phyloP scores from a whole-genome alignment of 2,329 filamentous ascomycete genomes.

The Teratosphaeriaceae sp. region DNA sequence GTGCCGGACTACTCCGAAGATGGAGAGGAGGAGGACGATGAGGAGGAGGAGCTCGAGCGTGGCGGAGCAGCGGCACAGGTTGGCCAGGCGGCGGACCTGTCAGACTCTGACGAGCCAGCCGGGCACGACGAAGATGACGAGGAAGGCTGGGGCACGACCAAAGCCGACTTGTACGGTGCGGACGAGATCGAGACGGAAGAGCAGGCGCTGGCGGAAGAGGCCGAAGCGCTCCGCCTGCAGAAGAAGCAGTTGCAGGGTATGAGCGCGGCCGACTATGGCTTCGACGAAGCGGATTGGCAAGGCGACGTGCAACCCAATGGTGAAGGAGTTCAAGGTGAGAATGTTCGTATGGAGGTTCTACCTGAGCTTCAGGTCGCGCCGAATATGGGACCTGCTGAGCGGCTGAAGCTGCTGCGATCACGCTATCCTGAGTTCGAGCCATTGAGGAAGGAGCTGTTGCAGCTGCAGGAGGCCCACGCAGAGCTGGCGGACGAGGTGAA shows the following conservation, averaged over 20 bases:
- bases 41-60: constrained; percentile 62
- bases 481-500: constrained; percentile 12
- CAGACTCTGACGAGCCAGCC: constrained; percentile 27
- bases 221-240: constrained; percentile 79
- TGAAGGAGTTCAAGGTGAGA: constrained; percentile 39
- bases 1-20: constrained; percentile 45
- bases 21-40: constrained; percentile 45
- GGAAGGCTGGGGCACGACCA: constrained; percentile 78
- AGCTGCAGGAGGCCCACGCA: constrained; percentile 48
- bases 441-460: constrained; percentile 70
- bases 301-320: constrained; percentile 41
- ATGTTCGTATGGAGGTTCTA: constrained; percentile 77
- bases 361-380: constrained; percentile 76
- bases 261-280: constrained; percentile 86
- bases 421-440: constrained; percentile 91
- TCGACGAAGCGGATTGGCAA: constrained; percentile 84
- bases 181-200: constrained; percentile 66
- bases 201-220: constrained; percentile 83
- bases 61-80: constrained; percentile 31
- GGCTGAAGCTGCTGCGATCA: constrained; percentile 65
- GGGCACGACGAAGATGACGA: constrained; percentile 45
- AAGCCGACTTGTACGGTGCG: constrained; percentile 87
- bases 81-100: constrained; percentile 46
- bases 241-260: constrained; percentile 86
- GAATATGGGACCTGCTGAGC: constrained; percentile 69